Base-by-base conservation (phyloP, 1,284 basidiomycete species). In the Cryptococcus sp. region DNA sequence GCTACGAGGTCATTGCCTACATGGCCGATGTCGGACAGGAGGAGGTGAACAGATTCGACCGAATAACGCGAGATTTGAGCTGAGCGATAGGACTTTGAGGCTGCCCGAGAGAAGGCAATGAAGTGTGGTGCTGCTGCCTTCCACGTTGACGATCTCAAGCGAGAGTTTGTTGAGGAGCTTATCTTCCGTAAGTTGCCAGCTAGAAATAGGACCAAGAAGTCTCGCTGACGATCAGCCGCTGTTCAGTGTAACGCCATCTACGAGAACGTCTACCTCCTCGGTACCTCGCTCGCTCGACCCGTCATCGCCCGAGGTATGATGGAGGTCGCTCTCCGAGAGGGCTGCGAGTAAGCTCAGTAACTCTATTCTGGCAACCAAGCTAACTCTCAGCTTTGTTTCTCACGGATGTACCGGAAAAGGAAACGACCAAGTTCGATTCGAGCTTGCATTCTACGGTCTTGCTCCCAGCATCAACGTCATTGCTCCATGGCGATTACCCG, bases 271-370 rank as follows among this genome's bases (percentile, higher is more conserved):
- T 99, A 98, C 79, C 87, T 98, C 41, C 86, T 98, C 54, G 96
- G 94, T 45, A 98, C 96, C 36, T 98, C 94, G 25, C 86, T 98
- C 50, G 94, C 94, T 52, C 90, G 94, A 48, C 94, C 94, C 34
- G 94, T 99, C 68, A 99, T 98, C 71, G 93, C 96, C 53, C 92
- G 94, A 58, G 94, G 92, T 48, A 98, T 99, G 96, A 98, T 99
- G 63, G 86, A 87, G 52, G 81, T 89, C 50, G 96, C 96, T 41
- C 89, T 88, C 46, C 81, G 79, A 66, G 91, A 96, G 76, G 85
- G 87, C 50, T 97, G 92, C 88, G 88, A 94, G 88, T 91, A 57
- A 71, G 77, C 76, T 4, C 19, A 16, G 22, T n/a, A 21, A 31
- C 36, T n/a, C 23, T 5, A 13, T 16, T 21, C 23, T n/a, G 19